Conservation (phyloP, 2,329 filamentous ascomycete species). For the Nigrograna mackinnonii region DNA sequence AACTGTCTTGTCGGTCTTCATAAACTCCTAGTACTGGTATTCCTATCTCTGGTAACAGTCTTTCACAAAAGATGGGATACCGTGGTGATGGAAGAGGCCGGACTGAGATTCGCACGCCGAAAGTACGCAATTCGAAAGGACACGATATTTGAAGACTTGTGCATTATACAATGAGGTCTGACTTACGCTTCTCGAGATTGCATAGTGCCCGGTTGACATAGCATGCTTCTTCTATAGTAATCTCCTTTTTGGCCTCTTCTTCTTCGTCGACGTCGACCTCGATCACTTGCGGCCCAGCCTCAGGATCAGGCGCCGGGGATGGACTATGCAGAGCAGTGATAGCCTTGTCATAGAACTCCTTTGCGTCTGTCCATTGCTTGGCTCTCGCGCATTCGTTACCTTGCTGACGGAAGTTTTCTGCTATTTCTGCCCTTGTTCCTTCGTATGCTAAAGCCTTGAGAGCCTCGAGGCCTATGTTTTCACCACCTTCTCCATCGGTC, state of each 20-base stretch:
- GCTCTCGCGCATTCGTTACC: slow-evolving; percentile 86
- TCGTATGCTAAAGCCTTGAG: slow-evolving; percentile 91
- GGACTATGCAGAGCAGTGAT: slow-evolving; percentile 71
- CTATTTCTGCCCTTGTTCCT: slow-evolving; percentile 83
- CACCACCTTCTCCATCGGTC: slow-evolving; percentile 63
- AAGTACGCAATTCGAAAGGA: no score
- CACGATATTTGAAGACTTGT: no score
- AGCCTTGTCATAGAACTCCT: slow-evolving; percentile 91
- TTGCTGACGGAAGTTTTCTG: slow-evolving; percentile 82
- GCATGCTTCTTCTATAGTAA: slow-evolving; percentile 71
- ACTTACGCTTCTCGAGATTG: slow-evolving; percentile 77
- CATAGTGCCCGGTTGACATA: slow-evolving; percentile 88
- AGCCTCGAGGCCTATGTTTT: slow-evolving; percentile 84
- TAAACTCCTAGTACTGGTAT: no score
- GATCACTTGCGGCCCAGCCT: slow-evolving; percentile 46
- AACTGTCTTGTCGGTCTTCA: no score
- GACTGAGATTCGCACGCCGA: no score
- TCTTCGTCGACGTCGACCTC: slow-evolving; percentile 60
- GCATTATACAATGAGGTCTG: neutral
- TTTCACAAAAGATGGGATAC: no score
- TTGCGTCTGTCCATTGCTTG: slow-evolving; percentile 78
- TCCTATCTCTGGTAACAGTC: no score
- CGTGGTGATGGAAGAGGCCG: no score
- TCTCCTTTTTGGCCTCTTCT: slow-evolving; percentile 65
- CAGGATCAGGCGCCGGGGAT: slow-evolving; percentile 44